These are phyloP conservation scores for Cymodocea nodosa DNA, from an alignment of 116 monocot species.

Conservation along the genomic window DNA sequence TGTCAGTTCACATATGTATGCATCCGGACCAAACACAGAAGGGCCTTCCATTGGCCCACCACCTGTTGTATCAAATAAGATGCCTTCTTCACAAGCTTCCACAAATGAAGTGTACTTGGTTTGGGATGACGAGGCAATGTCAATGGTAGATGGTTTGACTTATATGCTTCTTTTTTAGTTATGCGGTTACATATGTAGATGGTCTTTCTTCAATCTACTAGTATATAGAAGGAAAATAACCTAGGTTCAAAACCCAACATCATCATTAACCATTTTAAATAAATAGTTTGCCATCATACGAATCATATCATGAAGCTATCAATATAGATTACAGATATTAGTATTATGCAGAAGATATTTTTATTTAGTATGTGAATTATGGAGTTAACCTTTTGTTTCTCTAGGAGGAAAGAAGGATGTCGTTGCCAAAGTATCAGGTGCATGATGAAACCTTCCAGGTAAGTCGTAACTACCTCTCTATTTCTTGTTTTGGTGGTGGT, in stretches of 20 bases:
- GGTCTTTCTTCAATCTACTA: too few species aligned
- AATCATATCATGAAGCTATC: not conserved
- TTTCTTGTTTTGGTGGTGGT: constrained; percentile 1
- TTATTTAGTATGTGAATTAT: not conserved
- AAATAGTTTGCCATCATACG: too few species aligned
- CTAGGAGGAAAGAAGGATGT: constrained; percentile 98
- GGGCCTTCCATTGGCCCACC: constrained; percentile 85
- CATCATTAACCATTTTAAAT: too few species aligned
- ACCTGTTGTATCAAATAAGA: constrained; percentile 81
- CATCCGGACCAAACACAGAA: constrained; percentile 81
- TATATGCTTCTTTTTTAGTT: not conserved
- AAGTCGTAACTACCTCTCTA: constrained; percentile 40
- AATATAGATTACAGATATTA: not conserved
- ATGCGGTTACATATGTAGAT: not conserved
- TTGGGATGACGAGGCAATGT: constrained; percentile 99
- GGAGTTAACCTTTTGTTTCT: not conserved
- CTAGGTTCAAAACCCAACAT: too few species aligned
- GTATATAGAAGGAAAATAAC: too few species aligned
- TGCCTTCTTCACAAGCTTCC: constrained; percentile 46
- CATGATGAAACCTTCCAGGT: constrained; percentile 99
- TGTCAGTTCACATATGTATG: constrained; percentile 57
- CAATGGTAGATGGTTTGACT: constrained; percentile 47
- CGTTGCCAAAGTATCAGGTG: constrained; percentile 88
- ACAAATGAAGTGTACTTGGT: constrained; percentile 93
- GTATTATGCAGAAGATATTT: not conserved